Percentiles rank a stretch among this genome's conserved stretches.
Evolutionary conservation across 148 eudicot genomes (phyloP).

Genomic region (Chenopodium berlandieri): DNA sequence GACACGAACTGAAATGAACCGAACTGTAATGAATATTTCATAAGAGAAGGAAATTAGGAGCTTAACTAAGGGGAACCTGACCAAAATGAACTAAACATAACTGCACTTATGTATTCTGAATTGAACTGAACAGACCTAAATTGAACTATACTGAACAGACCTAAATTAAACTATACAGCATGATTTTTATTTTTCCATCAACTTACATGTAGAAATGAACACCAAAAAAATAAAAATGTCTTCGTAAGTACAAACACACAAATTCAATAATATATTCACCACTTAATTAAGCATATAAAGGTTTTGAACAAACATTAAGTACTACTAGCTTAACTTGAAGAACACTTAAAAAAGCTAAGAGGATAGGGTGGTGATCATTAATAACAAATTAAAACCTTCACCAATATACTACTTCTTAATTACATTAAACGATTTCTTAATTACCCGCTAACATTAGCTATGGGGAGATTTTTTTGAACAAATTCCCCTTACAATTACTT

Average conservation of each 20-base stretch:
- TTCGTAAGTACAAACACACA: not conserved
- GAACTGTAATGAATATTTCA: too few species aligned
- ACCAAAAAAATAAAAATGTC: not conserved
- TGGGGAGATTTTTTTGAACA: not conserved
- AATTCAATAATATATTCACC: constrained; percentile 4
- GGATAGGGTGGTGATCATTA: not conserved
- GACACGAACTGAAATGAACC: too few species aligned
- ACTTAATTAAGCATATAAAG: not conserved
- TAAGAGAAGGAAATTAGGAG: too few species aligned
- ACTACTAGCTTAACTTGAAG: too few species aligned
- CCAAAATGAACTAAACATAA: too few species aligned
- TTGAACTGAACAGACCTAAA: too few species aligned
- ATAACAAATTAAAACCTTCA: not conserved
- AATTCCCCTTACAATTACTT: too few species aligned
- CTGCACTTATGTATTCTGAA: too few species aligned
- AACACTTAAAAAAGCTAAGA: not conserved
- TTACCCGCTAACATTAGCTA: not conserved
- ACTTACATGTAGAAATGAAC: not conserved
- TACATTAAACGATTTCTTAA: not conserved
- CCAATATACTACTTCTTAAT: not conserved
- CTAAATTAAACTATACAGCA: too few species aligned
- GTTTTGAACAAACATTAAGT: not conserved
- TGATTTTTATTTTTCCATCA: too few species aligned
- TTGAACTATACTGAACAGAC: too few species aligned
- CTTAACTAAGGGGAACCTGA: too few species aligned